phyloP scores from a whole-genome alignment of 805 yeast species.

The Jamesozyma rosinii region DNA sequence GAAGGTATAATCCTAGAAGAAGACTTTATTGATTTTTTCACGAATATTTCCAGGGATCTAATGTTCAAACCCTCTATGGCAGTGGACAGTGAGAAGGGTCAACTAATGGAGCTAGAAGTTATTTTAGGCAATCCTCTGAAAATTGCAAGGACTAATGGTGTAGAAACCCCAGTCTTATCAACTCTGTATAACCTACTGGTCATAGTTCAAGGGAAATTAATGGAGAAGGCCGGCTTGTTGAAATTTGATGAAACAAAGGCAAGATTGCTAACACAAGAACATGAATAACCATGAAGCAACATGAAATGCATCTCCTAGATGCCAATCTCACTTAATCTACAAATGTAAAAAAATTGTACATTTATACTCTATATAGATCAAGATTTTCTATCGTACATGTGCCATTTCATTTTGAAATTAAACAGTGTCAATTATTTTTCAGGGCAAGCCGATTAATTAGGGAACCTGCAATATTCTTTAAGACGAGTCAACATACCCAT shows the following conservation, averaged over 20 bases:
- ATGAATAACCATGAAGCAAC: no score
- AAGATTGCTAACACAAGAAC: not conserved
- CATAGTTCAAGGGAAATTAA: slow-evolving; percentile 51
- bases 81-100: slow-evolving; percentile 51
- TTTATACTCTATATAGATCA: no score
- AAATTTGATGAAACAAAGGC: slow-evolving; percentile 13
- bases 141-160: slow-evolving; percentile 38
- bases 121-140: slow-evolving; percentile 58
- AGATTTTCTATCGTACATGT: no score
- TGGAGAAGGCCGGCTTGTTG: slow-evolving; percentile 45
- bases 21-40: slow-evolving; percentile 38
- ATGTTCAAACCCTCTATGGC: slow-evolving; percentile 62
- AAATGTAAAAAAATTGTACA: no score
- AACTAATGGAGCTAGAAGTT: slow-evolving; percentile 60
- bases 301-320: no score
- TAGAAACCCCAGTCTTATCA: slow-evolving; percentile 50
- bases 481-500: no score
- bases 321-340: no score
- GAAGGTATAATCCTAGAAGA: slow-evolving; percentile 48
- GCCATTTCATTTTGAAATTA: no score
- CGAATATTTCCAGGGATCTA: slow-evolving; percentile 44
- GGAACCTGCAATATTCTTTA: no score
- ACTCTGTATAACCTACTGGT: slow-evolving; percentile 50
- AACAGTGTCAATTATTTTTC: no score
- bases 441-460: no score